phyloP scores from a whole-genome alignment of 148 eudicot genomes.

The Camellia sinensis region DNA sequence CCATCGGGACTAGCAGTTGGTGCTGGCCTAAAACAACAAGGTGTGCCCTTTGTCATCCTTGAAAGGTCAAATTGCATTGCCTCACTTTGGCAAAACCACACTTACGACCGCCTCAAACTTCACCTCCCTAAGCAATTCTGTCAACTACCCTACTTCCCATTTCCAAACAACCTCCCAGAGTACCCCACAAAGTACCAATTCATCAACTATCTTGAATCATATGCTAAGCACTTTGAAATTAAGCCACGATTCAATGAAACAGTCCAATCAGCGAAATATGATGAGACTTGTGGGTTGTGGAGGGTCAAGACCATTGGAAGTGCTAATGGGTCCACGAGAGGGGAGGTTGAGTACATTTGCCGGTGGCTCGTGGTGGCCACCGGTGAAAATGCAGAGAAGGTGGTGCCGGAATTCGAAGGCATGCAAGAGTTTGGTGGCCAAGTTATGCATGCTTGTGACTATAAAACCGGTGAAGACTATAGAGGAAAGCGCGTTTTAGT shows the following conservation, averaged over 20 bases:
- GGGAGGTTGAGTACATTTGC: constrained; percentile 72
- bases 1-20: constrained; percentile 21
- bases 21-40: constrained; percentile 20
- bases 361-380: constrained; percentile 92
- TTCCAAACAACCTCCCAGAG: constrained; percentile 11
- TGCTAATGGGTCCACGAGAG: constrained; percentile 7
- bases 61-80: constrained; percentile 21
- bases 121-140: constrained; percentile 25
- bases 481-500: constrained; percentile 65
- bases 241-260: constrained; percentile 68
- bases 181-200: constrained; percentile 48
- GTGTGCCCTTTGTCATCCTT: constrained; percentile 21
- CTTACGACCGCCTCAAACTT: constrained; percentile 22
- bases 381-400: constrained; percentile 87
- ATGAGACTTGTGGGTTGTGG: constrained; percentile 65
- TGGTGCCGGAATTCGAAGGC: constrained; percentile 79
- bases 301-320: constrained; percentile 22
- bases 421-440: constrained; percentile 60
- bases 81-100: constrained; percentile 23
- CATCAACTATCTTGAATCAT: constrained; percentile 59
- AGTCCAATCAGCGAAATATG: constrained; percentile 63
- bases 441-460: constrained; percentile 79
- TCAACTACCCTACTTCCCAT: constrained; percentile 19
- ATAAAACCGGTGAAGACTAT: constrained; percentile 59
- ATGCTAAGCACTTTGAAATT: constrained; percentile 54